These are phyloP conservation scores for Melocanna baccifera DNA, from an alignment of 176 grass and related monocot genomes.

Conservation along the genomic window DNA sequence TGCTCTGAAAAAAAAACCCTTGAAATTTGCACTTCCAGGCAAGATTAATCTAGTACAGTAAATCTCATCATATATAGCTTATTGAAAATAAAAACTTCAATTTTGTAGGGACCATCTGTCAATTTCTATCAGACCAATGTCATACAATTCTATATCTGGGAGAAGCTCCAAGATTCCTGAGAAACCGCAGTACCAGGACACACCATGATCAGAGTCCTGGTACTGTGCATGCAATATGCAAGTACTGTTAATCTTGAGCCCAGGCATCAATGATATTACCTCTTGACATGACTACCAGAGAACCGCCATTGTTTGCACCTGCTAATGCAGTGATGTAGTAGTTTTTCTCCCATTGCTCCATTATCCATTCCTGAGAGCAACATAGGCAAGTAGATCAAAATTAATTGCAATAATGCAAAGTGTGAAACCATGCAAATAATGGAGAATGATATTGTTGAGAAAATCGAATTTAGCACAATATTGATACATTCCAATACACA, in stretches of 20 bases:
- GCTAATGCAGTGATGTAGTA: constrained; percentile 41
- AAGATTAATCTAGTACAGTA: not conserved
- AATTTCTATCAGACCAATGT: not conserved
- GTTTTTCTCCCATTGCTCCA: constrained; percentile 73
- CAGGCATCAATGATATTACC: constrained; percentile 47
- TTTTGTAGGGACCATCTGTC: not conserved
- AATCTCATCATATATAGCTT: not conserved
- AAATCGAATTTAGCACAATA: constrained; percentile 1
- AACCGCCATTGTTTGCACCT: constrained; percentile 76
- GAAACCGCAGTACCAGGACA: constrained; percentile 6
- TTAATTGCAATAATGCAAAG: not conserved
- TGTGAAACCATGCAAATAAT: not conserved
- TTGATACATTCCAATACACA: not conserved
- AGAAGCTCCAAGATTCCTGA: not conserved
- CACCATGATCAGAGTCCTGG: not conserved
- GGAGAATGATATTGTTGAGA: not conserved
- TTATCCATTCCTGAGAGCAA: constrained; percentile 79
- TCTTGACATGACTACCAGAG: constrained; percentile 93
- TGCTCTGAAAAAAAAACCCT: not conserved
- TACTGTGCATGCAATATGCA: not conserved
- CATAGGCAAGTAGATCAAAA: constrained; percentile 3
- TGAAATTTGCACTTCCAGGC: not conserved
- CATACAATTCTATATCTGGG: not conserved
- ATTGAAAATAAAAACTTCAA: not conserved
- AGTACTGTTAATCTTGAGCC: constrained; percentile 1